These are phyloP conservation scores for Stemphylium vesicarium DNA, from an alignment of 2,329 filamentous ascomycete genomes.

Conservation along the genomic window DNA sequence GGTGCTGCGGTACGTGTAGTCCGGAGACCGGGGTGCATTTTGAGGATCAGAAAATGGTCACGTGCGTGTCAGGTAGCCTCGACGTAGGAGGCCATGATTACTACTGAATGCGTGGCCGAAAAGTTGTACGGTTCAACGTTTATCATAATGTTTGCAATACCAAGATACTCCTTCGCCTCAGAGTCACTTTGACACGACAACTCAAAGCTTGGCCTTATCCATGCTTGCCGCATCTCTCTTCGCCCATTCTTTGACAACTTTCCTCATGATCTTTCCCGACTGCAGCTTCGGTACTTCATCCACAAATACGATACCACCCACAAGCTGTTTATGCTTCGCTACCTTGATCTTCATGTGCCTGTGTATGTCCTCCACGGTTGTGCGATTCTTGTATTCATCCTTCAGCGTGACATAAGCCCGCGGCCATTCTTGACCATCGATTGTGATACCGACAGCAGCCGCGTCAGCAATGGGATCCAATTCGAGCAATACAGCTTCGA, in stretches of 20 bases:
- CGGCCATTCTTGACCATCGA: constrained; percentile 60
- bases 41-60: no score
- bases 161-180: not conserved
- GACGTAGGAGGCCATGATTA: no score
- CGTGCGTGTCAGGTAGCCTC: no score
- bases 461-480: constrained; percentile 61
- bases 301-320: constrained; percentile 61
- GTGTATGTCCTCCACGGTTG: constrained; percentile 36
- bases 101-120: no score
- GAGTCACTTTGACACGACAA: not conserved
- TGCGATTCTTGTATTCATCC: constrained; percentile 51
- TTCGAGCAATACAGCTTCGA: constrained; percentile 60
- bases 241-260: constrained; percentile 63
- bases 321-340: constrained; percentile 60
- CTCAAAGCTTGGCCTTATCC: constrained; percentile 34
- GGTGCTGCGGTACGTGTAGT: no score
- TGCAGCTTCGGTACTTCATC: constrained; percentile 64
- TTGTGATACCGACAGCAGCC: constrained; percentile 61
- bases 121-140: no score
- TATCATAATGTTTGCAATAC: not conserved
- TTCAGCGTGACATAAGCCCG: constrained; percentile 61
- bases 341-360: constrained; percentile 54
- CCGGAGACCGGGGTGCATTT: no score
- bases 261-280: constrained; percentile 65
- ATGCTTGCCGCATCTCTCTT: constrained; percentile 57